phyloP scores from a whole-genome alignment of 257 asterid species.

The Gentiana macrophylla region DNA sequence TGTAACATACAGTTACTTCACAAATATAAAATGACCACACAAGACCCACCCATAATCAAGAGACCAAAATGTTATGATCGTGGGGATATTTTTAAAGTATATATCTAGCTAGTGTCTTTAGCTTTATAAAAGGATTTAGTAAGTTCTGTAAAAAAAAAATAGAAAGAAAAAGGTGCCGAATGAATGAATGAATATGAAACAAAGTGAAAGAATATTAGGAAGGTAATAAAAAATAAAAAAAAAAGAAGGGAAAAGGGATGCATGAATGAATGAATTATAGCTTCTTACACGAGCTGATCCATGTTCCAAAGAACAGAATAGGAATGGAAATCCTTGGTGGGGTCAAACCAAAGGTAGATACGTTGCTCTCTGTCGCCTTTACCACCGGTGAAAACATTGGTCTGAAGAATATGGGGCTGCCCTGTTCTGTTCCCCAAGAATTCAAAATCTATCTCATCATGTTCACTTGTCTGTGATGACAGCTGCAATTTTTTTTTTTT shows the following conservation, averaged over 20 bases:
- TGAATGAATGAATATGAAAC: no score
- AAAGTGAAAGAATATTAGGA: no score
- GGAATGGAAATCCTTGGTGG: conserved; percentile 23
- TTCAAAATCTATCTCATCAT: conserved; percentile 38
- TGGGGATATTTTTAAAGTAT: background rate
- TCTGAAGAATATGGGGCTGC: conserved; percentile 29
- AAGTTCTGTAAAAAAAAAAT: no score
- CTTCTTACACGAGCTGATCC: conserved; percentile 19
- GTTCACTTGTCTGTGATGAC: conserved; percentile 26
- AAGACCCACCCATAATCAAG: no score
- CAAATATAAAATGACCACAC: no score
- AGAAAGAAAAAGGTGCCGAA: no score
- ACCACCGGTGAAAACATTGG: conserved; percentile 36
- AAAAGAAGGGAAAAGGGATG: no score
- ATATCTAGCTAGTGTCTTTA: no score
- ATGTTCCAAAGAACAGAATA: conserved; percentile 26
- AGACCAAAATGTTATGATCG: background rate
- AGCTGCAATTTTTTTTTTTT: conserved; percentile 10
- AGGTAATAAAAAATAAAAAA: no score
- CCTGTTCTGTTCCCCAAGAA: conserved; percentile 38
- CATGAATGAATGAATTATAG: no score
- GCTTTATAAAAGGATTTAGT: no score
- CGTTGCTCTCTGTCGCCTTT: conserved; percentile 31
- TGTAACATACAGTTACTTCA: no score
- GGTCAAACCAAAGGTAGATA: conserved; percentile 31